phyloP scores from a whole-genome alignment of 768 basidiomycete genomes.

The Phylloporus rhodoxanthus region DNA sequence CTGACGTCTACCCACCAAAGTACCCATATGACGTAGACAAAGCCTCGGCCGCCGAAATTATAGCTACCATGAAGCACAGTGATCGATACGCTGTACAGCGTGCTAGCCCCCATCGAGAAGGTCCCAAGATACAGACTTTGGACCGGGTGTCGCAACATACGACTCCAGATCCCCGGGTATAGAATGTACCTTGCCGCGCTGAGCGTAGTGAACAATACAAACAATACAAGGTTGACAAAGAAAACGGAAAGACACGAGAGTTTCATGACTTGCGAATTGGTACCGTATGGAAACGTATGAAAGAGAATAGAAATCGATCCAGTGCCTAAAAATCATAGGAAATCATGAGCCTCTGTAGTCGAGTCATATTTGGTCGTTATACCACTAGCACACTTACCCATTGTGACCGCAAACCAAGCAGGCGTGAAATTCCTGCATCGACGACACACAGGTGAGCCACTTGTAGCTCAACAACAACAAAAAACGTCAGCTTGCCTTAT shows the following conservation, averaged over 20 bases:
- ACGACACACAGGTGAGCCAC: neutral
- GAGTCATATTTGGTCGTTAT: neutral
- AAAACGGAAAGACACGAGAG: conserved; percentile 46
- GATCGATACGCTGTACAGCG: conserved; percentile 49
- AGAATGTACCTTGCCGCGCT: conserved; percentile 46
- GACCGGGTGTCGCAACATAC: conserved; percentile 45
- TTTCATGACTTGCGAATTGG: conserved; percentile 35
- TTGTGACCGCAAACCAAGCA: conserved; percentile 50
- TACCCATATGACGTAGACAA: conserved; percentile 54
- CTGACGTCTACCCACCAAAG: conserved; percentile 66
- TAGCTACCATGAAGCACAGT: conserved; percentile 40
- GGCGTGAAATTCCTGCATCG: conserved; percentile 44
- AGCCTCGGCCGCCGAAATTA: conserved; percentile 44
- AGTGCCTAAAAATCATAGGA: conserved; percentile 31
- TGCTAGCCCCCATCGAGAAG: conserved; percentile 56
- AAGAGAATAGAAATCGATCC: conserved; percentile 53
- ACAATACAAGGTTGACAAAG: conserved; percentile 53
- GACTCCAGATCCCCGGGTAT: conserved; percentile 45
- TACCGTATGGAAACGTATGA: conserved; percentile 51
- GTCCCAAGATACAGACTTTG: conserved; percentile 46
- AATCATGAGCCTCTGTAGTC: neutral
- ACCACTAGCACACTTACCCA: conserved; percentile 36
- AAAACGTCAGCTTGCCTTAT: conserved; percentile 25
- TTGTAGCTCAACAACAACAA: neutral
- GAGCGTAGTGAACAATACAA: conserved; percentile 42